phyloP scores from a whole-genome alignment of 768 basidiomycete genomes.

The Pulveroboletus sp. region DNA sequence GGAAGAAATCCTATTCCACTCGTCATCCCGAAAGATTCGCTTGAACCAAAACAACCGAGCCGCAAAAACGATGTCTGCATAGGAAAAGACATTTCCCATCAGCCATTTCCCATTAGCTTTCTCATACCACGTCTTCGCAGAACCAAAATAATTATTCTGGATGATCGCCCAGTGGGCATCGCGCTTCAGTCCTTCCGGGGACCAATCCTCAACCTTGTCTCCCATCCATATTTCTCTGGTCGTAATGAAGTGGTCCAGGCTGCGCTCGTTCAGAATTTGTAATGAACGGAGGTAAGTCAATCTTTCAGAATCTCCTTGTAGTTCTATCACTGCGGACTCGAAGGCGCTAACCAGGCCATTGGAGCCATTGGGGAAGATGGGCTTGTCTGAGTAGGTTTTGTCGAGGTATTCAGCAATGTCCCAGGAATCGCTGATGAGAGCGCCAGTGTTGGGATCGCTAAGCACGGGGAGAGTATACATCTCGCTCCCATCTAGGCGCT shows the following conservation, averaged over 20 bases:
- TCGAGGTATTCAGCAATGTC: constrained; percentile 37
- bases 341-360: constrained; percentile 23
- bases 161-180: constrained; percentile 26
- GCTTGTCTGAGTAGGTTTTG: constrained; percentile 31
- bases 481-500: constrained; percentile 14
- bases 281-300: constrained; percentile 21
- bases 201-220: constrained; percentile 37
- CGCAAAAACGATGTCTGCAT: constrained; percentile 31
- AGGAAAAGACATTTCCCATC: constrained; percentile 29
- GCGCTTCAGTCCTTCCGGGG: constrained; percentile 33
- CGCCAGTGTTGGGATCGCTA: constrained; percentile 29
- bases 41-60: constrained; percentile 13
- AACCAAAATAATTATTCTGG: constrained; percentile 11
- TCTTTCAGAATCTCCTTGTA: constrained; percentile 4
- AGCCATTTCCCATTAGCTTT: constrained; percentile 25
- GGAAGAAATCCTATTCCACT: constrained; percentile 25
- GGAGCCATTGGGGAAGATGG: constrained; percentile 23
- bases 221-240: constrained; percentile 34
- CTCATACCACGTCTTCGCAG: constrained; percentile 20
- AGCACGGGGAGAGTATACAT: constrained; percentile 34
- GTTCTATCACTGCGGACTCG: neutral
- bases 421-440: constrained; percentile 29
- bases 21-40: constrained; percentile 18
- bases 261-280: constrained; percentile 32
- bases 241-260: constrained; percentile 36